Evolutionary conservation across 805 yeast species (phyloP).

Genomic region (Suhomyces pyralidae): DNA sequence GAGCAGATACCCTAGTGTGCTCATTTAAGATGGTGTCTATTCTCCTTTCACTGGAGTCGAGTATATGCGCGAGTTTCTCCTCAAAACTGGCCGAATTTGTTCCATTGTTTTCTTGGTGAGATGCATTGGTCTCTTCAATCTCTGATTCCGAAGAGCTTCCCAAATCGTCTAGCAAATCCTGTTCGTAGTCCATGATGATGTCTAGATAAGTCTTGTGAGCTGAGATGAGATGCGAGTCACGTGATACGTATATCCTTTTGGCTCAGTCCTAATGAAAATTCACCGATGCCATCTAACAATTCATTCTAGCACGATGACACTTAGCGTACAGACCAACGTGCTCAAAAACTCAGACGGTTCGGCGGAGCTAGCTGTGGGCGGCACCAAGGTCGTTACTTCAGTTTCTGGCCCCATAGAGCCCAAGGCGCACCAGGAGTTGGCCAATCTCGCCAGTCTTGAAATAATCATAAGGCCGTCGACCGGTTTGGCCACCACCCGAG

Average conservation of each 20-base stretch:
- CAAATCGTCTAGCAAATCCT: constrained; percentile 41
- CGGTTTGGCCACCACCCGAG: constrained; percentile 76
- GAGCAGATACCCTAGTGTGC: constrained; percentile 2
- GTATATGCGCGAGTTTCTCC: neutral
- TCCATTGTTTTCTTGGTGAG: neutral
- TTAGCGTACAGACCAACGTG: constrained; percentile 20
- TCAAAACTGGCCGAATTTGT: neutral
- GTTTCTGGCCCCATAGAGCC: constrained; percentile 92
- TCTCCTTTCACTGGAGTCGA: neutral
- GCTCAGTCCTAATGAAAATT: too few species aligned
- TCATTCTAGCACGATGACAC: neutral
- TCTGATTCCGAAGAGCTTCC: constrained; percentile 13
- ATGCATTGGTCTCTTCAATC: neutral
- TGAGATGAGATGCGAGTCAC: neutral
- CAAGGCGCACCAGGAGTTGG: constrained; percentile 76
- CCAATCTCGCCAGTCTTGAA: constrained; percentile 74
- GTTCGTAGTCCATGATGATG: constrained; percentile 30
- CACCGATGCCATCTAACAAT: neutral
- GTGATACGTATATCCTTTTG: too few species aligned
- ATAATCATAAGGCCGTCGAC: constrained; percentile 72
- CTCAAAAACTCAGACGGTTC: constrained; percentile 79
- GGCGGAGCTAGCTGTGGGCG: constrained; percentile 50
- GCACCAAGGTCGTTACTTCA: constrained; percentile 63
- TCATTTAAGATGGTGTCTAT: neutral
- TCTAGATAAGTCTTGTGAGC: neutral